A percentile compares a stretch with the other conserved stretches of the same genome.
These are phyloP conservation scores for Cyclocybe cylindracea DNA, from an alignment of 768 basidiomycete species.

Conservation along the genomic window DNA sequence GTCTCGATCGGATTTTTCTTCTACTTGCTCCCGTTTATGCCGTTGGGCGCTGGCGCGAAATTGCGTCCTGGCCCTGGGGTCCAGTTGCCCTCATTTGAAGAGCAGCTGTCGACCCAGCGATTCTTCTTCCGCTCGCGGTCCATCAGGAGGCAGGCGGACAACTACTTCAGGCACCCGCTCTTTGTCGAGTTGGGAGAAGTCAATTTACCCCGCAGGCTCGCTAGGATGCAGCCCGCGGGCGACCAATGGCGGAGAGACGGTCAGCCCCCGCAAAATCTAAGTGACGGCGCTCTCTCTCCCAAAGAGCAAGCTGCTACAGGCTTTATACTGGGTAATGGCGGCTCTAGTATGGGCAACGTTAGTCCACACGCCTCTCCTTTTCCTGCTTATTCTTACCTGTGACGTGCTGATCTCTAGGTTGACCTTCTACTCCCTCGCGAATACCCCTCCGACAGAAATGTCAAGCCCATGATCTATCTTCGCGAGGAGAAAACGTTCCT, in stretches of 20 bases:
- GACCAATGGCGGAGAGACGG: conserved; percentile 16
- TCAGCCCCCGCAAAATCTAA: conserved; percentile 5
- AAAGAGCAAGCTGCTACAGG: conserved; percentile 27
- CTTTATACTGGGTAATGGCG: conserved; percentile 29
- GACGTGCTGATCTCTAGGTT: conserved; percentile 23
- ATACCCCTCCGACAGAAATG: conserved; percentile 29
- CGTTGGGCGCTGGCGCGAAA: conserved; percentile 28
- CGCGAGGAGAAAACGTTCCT: conserved; percentile 23
- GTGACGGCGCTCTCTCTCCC: conserved; percentile 17
- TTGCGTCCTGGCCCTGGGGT: conserved; percentile 30
- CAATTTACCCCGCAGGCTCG: conserved; percentile 22
- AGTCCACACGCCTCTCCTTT: conserved; percentile 4
- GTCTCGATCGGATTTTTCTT: conserved; percentile 43
- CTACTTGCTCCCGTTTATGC: conserved; percentile 49
- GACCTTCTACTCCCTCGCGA: conserved; percentile 33
- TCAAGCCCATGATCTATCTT: conserved; percentile 17
- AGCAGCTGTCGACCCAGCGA: conserved; percentile 45
- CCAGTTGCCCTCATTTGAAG: conserved; percentile 37
- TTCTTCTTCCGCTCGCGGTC: conserved; percentile 45
- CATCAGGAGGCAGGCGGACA: conserved; percentile 35
- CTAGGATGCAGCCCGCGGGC: conserved; percentile 17
- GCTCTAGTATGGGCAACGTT: conserved; percentile 44
- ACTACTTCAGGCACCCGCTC: conserved; percentile 43
- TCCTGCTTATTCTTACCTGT: background rate
- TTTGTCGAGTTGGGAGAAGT: conserved; percentile 40